Evolutionary conservation across 768 basidiomycete genomes (phyloP).

Genomic region (Arthromyces matolae): DNA sequence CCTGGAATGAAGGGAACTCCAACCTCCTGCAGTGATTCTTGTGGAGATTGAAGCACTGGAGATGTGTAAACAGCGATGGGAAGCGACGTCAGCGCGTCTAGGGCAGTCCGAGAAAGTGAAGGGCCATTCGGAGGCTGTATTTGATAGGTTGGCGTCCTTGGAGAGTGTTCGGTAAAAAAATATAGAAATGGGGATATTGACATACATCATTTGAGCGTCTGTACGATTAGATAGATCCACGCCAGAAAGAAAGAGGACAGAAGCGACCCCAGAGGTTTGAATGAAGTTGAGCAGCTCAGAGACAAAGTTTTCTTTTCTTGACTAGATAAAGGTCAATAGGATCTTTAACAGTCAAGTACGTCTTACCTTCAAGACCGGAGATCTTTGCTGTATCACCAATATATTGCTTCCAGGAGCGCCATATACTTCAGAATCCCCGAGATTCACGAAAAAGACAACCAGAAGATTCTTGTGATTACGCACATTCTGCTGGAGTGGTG

Average conservation of each 20-base stretch:
- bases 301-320: slow-evolving; percentile 66
- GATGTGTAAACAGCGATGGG: slow-evolving; percentile 55
- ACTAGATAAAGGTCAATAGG: slow-evolving; percentile 33
- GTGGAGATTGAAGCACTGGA: slow-evolving; percentile 36
- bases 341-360: neutral
- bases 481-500: slow-evolving; percentile 75
- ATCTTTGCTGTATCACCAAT: slow-evolving; percentile 73
- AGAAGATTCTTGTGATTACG: slow-evolving; percentile 22
- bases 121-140: slow-evolving; percentile 43
- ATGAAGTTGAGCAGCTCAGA: slow-evolving; percentile 56
- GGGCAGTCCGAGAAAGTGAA: slow-evolving; percentile 38
- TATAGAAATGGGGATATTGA: slow-evolving; percentile 4
- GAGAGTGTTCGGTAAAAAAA: neutral
- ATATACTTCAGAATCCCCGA: slow-evolving; percentile 56
- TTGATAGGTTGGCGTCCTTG: slow-evolving; percentile 65
- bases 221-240: slow-evolving; percentile 72
- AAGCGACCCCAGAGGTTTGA: slow-evolving; percentile 40
- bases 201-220: slow-evolving; percentile 77
- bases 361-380: slow-evolving; percentile 71
- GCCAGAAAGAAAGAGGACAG: slow-evolving; percentile 66
- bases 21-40: slow-evolving; percentile 17
- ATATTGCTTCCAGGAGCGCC: slow-evolving; percentile 47
- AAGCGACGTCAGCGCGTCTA: slow-evolving; percentile 40
- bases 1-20: slow-evolving; percentile 73
- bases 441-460: neutral